Base-by-base conservation (phyloP, 331 rosid genomes). In the Spiraea crenata region DNA sequence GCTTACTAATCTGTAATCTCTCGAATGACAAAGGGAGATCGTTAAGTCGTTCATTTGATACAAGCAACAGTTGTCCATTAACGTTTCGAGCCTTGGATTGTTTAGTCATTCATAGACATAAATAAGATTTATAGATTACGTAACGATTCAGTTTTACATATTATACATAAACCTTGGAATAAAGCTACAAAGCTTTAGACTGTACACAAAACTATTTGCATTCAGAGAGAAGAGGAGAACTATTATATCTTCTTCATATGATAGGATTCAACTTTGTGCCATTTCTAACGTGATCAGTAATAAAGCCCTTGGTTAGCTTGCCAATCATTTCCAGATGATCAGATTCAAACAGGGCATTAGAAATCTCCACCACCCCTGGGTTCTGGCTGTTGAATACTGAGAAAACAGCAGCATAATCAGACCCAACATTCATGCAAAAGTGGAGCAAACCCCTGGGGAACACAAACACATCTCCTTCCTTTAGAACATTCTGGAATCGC, bases 371-470 rank as follows among this genome's bases (percentile, higher is more conserved):
- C 10, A 77, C 15, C 73, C 98, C 97, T 20, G 97, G 97, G 79
- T 86, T 93, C 70, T 88, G 95, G 73, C 90, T 79, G 20, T 84
- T 93, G 63, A 76, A 82, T 72, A 83, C 92, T 2, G 97, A 88
- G 67, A 85, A 80, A 52, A 79, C 56, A 40, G 77, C 73, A 40
- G 96, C 93, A 17, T 2, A 69, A 7, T 67, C 83, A 2, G 15
- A 76, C n/a, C 92, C 96, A 49, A 41, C 76, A 31, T 88, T 90
- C 7, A 77, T 31, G 66, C 74, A 75, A 64, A 56, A 87, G 76
- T 88, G 98, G 50, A 84, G 81, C 81, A 93, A 76, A 7, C 97
- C 97, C 54, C 70, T 86, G 12, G 98, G 98, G 70, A 93, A 71
- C 54, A 90, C 87, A 62, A 87, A 81, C 25, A 90, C 92, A 45